Evolutionary conservation across 2,329 filamentous ascomycete genomes (phyloP).

Genomic region (Cryphonectria parasitica): DNA sequence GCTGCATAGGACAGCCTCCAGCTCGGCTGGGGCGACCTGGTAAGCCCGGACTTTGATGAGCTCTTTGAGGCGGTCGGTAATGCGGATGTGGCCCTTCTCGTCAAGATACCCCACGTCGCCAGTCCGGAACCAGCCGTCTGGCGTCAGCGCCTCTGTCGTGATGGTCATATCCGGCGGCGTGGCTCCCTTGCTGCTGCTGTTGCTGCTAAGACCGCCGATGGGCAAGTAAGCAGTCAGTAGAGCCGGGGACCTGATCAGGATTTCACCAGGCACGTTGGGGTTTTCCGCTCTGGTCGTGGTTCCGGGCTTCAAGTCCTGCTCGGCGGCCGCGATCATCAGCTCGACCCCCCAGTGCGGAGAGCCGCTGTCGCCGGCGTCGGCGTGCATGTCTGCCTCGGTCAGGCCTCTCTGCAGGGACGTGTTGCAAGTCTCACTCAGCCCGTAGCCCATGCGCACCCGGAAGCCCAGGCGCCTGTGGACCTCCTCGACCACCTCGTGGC

Average conservation of each 20-base stretch:
- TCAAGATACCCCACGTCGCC: constrained; percentile 70
- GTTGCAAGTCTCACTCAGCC: constrained; percentile 75
- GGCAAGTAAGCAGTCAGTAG: constrained; percentile 72
- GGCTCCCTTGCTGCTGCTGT: not conserved
- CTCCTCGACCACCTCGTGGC: constrained; percentile 58
- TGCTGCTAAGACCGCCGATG: constrained; percentile 46
- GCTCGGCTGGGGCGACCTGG: constrained; percentile 48
- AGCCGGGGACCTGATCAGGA: constrained; percentile 66
- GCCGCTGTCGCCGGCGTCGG: constrained; percentile 63
- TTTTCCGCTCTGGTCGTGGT: constrained; percentile 42
- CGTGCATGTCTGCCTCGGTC: constrained; percentile 47
- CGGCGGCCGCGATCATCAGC: constrained; percentile 63
- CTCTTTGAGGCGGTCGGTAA: constrained; percentile 75
- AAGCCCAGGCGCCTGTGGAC: constrained; percentile 64
- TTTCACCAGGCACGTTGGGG: constrained; percentile 62
- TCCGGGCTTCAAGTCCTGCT: constrained; percentile 37
- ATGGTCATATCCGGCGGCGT: constrained; percentile 41
- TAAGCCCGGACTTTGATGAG: constrained; percentile 50
- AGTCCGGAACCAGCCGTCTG: constrained; percentile 71
- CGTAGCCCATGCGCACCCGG: constrained; percentile 65
- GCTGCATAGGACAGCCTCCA: constrained; percentile 43
- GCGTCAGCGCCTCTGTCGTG: constrained; percentile 44
- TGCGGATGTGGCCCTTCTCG: constrained; percentile 59
- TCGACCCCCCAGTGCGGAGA: constrained; percentile 69
- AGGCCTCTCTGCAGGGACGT: constrained; percentile 64